phyloP scores from a whole-genome alignment of 192 early-diverging fungal species.

The Coemansia sp. region DNA sequence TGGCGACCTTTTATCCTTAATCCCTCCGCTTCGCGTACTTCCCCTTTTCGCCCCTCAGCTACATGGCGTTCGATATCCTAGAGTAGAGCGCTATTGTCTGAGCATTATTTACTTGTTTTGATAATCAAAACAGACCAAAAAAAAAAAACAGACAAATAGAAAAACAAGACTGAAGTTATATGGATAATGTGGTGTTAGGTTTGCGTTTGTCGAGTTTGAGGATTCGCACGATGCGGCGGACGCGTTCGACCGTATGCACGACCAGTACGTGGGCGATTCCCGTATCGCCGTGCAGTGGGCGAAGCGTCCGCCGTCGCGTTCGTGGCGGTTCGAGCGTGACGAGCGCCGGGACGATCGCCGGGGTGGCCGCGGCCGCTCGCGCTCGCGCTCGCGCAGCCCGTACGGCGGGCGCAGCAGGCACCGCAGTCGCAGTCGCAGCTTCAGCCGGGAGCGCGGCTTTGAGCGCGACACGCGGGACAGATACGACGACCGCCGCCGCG shows the following conservation, averaged over 20 bases:
- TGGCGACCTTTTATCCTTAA: no score
- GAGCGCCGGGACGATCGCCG: slow-evolving; percentile 38
- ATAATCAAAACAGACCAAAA: not conserved
- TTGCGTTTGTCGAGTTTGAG: slow-evolving; percentile 96
- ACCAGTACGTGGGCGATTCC: slow-evolving; percentile 74
- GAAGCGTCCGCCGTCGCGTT: slow-evolving; percentile 74
- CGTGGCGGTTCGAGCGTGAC: slow-evolving; percentile 66
- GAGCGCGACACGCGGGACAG: slow-evolving; percentile 14
- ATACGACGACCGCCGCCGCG: slow-evolving; percentile 9
- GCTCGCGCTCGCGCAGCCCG: slow-evolving; percentile 36
- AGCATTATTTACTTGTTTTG: not conserved
- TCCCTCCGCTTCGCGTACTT: no score
- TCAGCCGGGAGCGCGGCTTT: slow-evolving; percentile 1
- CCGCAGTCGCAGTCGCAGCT: slow-evolving; percentile 15
- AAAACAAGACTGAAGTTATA: not conserved
- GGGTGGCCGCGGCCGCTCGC: slow-evolving; percentile 16
- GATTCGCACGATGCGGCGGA: slow-evolving; percentile 88
- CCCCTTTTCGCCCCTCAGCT: no score
- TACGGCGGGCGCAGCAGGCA: slow-evolving; percentile 5
- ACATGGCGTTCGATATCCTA: no score
- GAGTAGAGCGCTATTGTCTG: no score
- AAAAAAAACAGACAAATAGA: not conserved
- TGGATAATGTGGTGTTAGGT: slow-evolving; percentile 50
- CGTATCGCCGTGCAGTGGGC: slow-evolving; percentile 88
- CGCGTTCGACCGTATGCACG: slow-evolving; percentile 93